These are phyloP conservation scores for Mikania micrantha DNA, from an alignment of 129 eudicot genomes.

Conservation along the genomic window DNA sequence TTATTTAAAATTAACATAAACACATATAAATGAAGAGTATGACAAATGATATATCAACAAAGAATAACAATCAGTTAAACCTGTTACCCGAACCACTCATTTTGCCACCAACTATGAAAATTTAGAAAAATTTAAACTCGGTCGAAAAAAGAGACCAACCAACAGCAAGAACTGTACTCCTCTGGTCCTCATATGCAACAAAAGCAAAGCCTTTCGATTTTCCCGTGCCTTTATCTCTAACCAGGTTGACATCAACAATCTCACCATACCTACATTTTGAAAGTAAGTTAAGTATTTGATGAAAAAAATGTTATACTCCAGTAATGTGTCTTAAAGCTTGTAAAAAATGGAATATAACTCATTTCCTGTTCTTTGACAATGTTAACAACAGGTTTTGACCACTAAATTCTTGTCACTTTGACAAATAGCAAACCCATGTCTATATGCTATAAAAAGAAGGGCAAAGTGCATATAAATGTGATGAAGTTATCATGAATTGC, in stretches of 20 bases:
- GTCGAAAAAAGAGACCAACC: conserved; percentile 43
- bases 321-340: neutral
- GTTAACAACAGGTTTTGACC: neutral
- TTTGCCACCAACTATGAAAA: neutral
- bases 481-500: no score
- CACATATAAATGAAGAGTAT: neutral
- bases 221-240: conserved; percentile 86
- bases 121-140: neutral
- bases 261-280: conserved; percentile 65
- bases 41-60: neutral
- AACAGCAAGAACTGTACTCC: conserved; percentile 94
- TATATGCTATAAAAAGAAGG: neutral
- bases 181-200: conserved; percentile 95
- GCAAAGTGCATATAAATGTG: neutral
- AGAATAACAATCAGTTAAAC: neutral
- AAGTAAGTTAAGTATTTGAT: neutral
- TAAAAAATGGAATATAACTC: neutral
- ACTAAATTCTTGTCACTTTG: neutral
- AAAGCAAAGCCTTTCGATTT: conserved; percentile 95
- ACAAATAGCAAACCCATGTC: neutral
- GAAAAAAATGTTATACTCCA: neutral
- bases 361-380: neutral
- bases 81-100: neutral
- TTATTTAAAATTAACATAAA: neutral
- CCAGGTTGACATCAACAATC: conserved; percentile 84